phyloP scores from a whole-genome alignment of 768 basidiomycete genomes.

The Dentipellis fragilis region DNA sequence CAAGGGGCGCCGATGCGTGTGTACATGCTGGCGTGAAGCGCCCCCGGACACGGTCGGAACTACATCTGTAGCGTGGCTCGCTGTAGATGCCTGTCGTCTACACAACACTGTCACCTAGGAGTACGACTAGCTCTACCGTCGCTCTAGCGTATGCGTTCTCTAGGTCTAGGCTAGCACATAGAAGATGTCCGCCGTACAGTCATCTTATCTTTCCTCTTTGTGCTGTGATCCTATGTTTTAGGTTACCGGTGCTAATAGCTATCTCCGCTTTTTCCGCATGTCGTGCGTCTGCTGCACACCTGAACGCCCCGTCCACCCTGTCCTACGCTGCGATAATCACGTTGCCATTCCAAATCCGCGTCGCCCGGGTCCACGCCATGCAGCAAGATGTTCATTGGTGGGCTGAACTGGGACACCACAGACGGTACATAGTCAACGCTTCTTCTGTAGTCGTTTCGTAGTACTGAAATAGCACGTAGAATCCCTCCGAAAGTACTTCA shows the following conservation, averaged over 20 bases:
- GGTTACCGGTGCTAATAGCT: conserved; percentile 70
- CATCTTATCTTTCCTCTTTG: conserved; percentile 38
- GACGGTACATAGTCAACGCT: conserved; percentile 62
- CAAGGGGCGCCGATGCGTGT: conserved; percentile 7
- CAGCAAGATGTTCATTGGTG: conserved; percentile 99
- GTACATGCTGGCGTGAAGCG: conserved; percentile 9
- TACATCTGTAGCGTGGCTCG: conserved; percentile 3
- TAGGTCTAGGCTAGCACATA: conserved; percentile 43
- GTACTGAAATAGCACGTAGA: conserved; percentile 38
- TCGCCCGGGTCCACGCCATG: conserved; percentile 12
- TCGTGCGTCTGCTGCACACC: conserved; percentile 6
- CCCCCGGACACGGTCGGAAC: conserved; percentile 6
- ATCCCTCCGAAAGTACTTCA: conserved; percentile 73
- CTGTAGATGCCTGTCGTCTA: conserved; percentile 12
- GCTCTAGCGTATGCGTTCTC: conserved; percentile 25
- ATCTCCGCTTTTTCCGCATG: conserved; percentile 34
- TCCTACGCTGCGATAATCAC: not conserved
- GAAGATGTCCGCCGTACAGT: conserved; percentile 53
- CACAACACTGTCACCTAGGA: conserved; percentile 11
- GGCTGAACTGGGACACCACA: conserved; percentile 97
- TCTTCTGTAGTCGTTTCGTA: conserved; percentile 24
- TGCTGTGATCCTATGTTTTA: conserved; percentile 47
- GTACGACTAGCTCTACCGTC: conserved; percentile 16
- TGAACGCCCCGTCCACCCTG: conserved; percentile 3
- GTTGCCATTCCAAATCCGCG: conserved; percentile 1